Base-by-base conservation (phyloP, 2,329 filamentous ascomycete species). In the Conoideocrella luteorostrata region DNA sequence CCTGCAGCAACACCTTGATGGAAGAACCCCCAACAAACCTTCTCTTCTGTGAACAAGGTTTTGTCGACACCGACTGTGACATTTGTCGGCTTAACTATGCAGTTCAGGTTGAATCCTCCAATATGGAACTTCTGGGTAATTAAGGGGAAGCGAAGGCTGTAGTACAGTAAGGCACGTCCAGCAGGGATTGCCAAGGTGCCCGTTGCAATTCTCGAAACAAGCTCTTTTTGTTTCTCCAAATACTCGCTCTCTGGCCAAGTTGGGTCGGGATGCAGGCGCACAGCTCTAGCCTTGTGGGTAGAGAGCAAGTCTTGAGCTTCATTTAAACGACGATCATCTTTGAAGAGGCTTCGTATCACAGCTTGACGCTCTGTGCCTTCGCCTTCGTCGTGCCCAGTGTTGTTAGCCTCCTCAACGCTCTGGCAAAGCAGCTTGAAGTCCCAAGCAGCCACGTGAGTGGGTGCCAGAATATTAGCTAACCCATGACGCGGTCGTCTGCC, bases 1-100 rank as follows among this genome's bases (percentile, higher is more conserved):
- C 93, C 93, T 20, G 87, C 88, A n/a, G 91, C 86, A 23, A 94
- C 91, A 6, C 93, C 93, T 46, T 94, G 88, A 61, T 98, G 93
- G 65, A 98, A 98, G 65, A 96, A 98, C 1, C 91, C 90, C 93
- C 93, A 98, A 58, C 88, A 91, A 32, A 95, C 88, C 63, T 95
- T 97, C 56, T 98, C 93, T 65, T 98, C 93, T 0, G 87, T 91
- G 56, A 95, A 95, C 3, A 84, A 72, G 5, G 77, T 74, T 56
- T 91, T 88, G 58, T 98, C 93, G 6, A 93, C 89, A n/a, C 88
- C 90, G 23, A 98, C 86, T 2, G 88, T 94, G 28, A 89, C 89
- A 50, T 94, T 93, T 48, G 86, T 83, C 3, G 94, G 93, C 58
- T 89, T 93, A 71, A 98, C 90, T 7, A 93, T 73, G 57, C 90